Evolutionary conservation across 202 grass and related monocot species (phyloP).

Genomic region (Musa balbisiana): DNA sequence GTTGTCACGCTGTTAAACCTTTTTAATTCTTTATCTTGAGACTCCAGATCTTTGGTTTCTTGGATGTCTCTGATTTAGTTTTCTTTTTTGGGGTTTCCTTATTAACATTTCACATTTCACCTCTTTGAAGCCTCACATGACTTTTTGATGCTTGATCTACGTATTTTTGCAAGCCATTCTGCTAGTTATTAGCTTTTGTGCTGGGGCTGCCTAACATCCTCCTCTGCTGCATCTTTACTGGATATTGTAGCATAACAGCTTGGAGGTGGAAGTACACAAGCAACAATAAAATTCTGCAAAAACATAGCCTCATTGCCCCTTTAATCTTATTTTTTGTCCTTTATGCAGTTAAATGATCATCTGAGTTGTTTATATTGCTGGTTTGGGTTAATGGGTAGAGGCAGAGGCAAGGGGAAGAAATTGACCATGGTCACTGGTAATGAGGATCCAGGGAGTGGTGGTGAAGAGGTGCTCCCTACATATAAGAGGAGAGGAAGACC

Average conservation of each 20-base stretch:
- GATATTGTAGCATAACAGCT: not conserved
- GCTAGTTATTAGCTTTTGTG: not conserved
- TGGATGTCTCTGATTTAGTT: not conserved
- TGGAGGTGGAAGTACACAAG: not conserved
- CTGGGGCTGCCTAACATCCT: not conserved
- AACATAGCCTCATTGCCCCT: not conserved
- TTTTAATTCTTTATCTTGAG: not conserved
- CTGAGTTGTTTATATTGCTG: slow-evolving; percentile 17
- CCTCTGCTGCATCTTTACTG: not conserved
- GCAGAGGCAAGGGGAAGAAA: slow-evolving; percentile 60
- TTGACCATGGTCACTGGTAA: slow-evolving; percentile 34
- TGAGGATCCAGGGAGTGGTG: slow-evolving; percentile 52
- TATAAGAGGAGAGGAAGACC: slow-evolving; percentile 69
- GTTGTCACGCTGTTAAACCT: not conserved
- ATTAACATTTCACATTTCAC: not conserved
- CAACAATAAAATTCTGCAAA: not conserved
- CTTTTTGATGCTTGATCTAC: not conserved
- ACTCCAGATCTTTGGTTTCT: not conserved
- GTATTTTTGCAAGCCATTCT: not conserved
- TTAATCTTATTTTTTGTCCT: not conserved
- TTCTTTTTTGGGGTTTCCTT: not conserved
- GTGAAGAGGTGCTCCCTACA: slow-evolving; percentile 45
- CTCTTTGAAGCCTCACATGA: not conserved
- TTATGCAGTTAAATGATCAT: slow-evolving; percentile 18
- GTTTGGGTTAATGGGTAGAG: slow-evolving; percentile 55